Evolutionary conservation across 331 rosid genomes (phyloP), one percentile per base, ranked within the genome.

Genomic region (Quercus lobata): DNA sequence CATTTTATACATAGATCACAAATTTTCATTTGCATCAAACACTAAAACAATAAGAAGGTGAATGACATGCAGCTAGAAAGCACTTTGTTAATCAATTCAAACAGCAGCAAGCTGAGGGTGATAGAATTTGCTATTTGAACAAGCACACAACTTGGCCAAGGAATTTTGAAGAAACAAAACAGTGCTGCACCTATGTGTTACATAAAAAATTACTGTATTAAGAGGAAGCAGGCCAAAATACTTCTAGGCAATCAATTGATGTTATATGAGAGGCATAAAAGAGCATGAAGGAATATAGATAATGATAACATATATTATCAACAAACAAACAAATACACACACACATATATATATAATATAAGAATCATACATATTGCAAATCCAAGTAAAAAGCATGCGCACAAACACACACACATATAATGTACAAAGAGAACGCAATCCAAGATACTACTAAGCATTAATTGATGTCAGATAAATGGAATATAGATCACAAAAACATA

Each of bases 401-500:
- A 3, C 55, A 12, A 35, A 35, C 44, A 35, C 54, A 12, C 53
- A 12, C 54, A 49, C 17, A 49, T 49, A 49, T 49, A 49, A 49
- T 49, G 54, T 49, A 49, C 54, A 49, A 49, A 14, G 55, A 49
- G 55, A 49, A 49, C 5, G 18, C 55, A 49, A 49, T 15, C 18
- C 55, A 49, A 49, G 55, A 49, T 49, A 49, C 55, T 49, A 11
- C 55, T 49, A 49, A 15, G 55, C 55, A 49, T 49, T 49, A 49
- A 49, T 49, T 12, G 55, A 49, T 49, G 18, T 15, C 55, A 49
- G 55, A 49, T 49, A 49, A 49, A 49, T 49, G 18, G 6, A 22
- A 79, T 77, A 24, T 27, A 22, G 41, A 57, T 41, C 32, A 75
- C 60, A 69, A 71, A 73, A 62, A 69, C 97, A 21, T 93, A 96